A percentile compares a stretch with the other conserved stretches of the same genome.
These are phyloP conservation scores for Blastobotrys robertii DNA, from an alignment of 805 yeast genomes.

Conservation along the genomic window DNA sequence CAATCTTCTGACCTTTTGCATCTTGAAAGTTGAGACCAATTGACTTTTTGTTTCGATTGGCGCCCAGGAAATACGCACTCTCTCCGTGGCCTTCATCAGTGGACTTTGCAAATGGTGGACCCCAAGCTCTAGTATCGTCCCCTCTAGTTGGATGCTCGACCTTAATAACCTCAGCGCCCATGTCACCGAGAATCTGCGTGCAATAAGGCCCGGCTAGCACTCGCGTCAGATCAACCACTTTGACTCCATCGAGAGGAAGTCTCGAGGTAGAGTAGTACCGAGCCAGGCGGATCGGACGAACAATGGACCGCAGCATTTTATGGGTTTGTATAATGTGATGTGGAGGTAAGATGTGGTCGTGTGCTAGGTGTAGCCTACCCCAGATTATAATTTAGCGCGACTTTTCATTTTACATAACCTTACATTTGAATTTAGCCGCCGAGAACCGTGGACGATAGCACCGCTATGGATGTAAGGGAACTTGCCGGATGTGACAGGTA, in stretches of 20 bases:
- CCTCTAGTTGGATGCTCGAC: conserved; percentile 34
- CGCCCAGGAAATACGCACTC: conserved; percentile 31
- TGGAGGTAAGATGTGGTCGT: too few relatives aligned
- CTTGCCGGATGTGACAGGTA: too few relatives aligned
- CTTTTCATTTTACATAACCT: too few relatives aligned
- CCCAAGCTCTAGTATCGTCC: conserved; percentile 37
- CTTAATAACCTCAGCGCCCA: conserved; percentile 35
- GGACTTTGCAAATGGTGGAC: conserved; percentile 32
- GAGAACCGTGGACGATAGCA: too few relatives aligned
- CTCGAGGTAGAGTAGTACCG: background rate
- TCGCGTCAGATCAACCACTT: conserved; percentile 31
- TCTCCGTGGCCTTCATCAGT: conserved; percentile 22
- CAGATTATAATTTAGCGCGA: too few relatives aligned
- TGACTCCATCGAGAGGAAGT: conserved; percentile 28
- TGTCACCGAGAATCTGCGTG: conserved; percentile 32
- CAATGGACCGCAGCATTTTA: too few relatives aligned
- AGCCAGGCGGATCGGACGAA: too few relatives aligned
- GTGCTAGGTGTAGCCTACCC: too few relatives aligned
- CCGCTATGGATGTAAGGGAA: too few relatives aligned
- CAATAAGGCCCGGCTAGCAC: conserved; percentile 36
- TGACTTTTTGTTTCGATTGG: conserved; percentile 31
- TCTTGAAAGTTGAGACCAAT: conserved; percentile 30
- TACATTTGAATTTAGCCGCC: too few relatives aligned
- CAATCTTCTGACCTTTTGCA: conserved; percentile 26
- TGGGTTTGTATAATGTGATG: too few relatives aligned